Evolutionary conservation across 768 basidiomycete genomes (phyloP).

Genomic region (Daedaleopsis sinensis): DNA sequence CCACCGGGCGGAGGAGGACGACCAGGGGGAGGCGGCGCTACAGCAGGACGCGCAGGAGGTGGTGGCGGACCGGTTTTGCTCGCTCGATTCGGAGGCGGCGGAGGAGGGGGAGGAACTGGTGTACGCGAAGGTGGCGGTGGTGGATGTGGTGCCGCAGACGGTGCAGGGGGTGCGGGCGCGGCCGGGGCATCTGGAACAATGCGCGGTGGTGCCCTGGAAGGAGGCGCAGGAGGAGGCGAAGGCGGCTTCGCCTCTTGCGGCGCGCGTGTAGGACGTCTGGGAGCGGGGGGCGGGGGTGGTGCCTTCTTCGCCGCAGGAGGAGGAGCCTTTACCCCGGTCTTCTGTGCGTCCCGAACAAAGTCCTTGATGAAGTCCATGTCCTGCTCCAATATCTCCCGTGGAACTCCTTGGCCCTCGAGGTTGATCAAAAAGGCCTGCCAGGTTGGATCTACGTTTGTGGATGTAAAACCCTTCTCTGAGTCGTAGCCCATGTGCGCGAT

Average conservation of each 20-base stretch:
- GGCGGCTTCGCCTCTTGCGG: conserved; percentile 37
- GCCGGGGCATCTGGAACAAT: conserved; percentile 32
- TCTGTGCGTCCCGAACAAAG: conserved; percentile 63
- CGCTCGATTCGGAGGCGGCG: conserved; percentile 34
- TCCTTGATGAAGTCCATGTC: conserved; percentile 91
- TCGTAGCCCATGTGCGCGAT: conserved; percentile 97
- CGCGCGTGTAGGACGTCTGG: conserved; percentile 30
- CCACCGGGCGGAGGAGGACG: conserved; percentile 31
- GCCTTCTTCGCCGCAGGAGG: conserved; percentile 35
- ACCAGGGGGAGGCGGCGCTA: conserved; percentile 33
- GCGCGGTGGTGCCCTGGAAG: conserved; percentile 39
- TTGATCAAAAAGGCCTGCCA: conserved; percentile 77
- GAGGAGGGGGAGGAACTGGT: conserved; percentile 22
- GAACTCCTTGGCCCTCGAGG: conserved; percentile 67
- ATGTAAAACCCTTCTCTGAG: conserved; percentile 82
- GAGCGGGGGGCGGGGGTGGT: conserved; percentile 41
- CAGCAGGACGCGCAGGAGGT: conserved; percentile 39
- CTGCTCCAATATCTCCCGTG: conserved; percentile 65
- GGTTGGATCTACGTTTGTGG: conserved; percentile 84
- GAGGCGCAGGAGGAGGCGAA: conserved; percentile 54
- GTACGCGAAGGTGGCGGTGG: conserved; percentile 37
- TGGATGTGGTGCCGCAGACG: conserved; percentile 36
- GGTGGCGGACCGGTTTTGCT: conserved; percentile 39
- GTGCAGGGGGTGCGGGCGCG: conserved; percentile 34
- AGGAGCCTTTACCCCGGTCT: conserved; percentile 17